Evolutionary conservation across 169 alveolate genomes (phyloP).

Genomic region (Plasmodium vivax): DNA sequence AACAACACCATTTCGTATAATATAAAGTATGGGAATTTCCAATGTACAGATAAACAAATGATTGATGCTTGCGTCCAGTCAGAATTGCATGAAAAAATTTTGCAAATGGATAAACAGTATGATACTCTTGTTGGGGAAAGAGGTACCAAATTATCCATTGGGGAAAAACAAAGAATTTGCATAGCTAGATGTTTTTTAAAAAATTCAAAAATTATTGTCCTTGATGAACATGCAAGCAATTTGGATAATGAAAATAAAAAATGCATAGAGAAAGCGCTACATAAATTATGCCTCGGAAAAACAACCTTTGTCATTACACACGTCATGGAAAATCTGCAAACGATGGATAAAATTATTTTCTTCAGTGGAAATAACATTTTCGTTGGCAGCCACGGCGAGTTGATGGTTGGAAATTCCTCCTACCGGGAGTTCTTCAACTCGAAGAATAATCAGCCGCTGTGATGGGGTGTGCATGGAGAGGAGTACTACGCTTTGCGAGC

Average conservation of each 20-base stretch:
- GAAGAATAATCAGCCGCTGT: slow-evolving; percentile 1
- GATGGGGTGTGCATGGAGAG: background rate
- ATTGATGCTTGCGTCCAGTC: slow-evolving; percentile 59
- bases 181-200: slow-evolving; percentile 97
- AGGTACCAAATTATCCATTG: slow-evolving; percentile 97
- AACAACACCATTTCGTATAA: slow-evolving; percentile 91
- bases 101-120: slow-evolving; percentile 75
- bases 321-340: slow-evolving; percentile 47
- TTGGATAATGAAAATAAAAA: slow-evolving; percentile 92
- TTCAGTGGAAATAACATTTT: slow-evolving; percentile 47
- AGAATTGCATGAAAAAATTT: slow-evolving; percentile 73
- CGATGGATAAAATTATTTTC: slow-evolving; percentile 59
- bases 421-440: slow-evolving; percentile 34
- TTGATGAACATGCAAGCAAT: slow-evolving; percentile 99
- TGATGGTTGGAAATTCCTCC: background rate
- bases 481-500: background rate
- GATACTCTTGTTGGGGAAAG: slow-evolving; percentile 97
- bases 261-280: slow-evolving; percentile 62
- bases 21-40: slow-evolving; percentile 90
- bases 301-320: slow-evolving; percentile 74
- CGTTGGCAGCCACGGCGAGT: slow-evolving; percentile 54
- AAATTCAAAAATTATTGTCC: slow-evolving; percentile 93
- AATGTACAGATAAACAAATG: slow-evolving; percentile 84
- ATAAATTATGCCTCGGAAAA: slow-evolving; percentile 68
- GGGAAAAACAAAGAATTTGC: slow-evolving; percentile 98